These are phyloP conservation scores for Erythrophleum fordii DNA, from an alignment of 306 rosid species.

Conservation along the genomic window DNA sequence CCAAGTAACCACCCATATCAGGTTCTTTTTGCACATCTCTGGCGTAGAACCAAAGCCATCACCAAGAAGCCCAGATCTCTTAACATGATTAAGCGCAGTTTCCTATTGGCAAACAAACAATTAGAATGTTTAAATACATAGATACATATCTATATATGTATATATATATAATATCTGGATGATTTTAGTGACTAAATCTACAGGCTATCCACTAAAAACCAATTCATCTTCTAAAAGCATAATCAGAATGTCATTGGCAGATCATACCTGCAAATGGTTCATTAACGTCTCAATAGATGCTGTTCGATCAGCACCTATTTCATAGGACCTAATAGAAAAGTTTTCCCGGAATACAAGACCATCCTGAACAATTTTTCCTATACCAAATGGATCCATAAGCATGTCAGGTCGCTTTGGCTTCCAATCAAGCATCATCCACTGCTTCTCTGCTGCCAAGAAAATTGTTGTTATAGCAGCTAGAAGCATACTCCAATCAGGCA, in stretches of 20 bases:
- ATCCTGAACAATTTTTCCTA: constrained; percentile 95
- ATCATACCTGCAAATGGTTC: constrained; percentile 95
- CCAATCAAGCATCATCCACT: constrained; percentile 99
- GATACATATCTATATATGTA: too few species aligned
- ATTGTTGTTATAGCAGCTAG: constrained; percentile 99
- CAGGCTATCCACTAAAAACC: constrained; percentile 6
- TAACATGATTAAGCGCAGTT: constrained; percentile 98
- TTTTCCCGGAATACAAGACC: constrained; percentile 91
- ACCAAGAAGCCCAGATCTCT: constrained; percentile 87
- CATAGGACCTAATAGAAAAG: constrained; percentile 96
- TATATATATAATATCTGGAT: too few species aligned
- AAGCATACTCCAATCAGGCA: constrained; percentile 99
- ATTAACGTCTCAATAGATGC: constrained; percentile 95
- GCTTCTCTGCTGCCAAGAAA: constrained; percentile 98
- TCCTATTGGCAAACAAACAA: constrained; percentile 63
- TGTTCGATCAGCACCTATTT: constrained; percentile 99
- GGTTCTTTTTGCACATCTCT: constrained; percentile 90
- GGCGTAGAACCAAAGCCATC: constrained; percentile 99
- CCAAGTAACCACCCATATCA: constrained; percentile 97
- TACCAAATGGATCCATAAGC: constrained; percentile 90
- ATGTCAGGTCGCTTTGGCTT: constrained; percentile 93
- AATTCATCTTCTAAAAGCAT: constrained; percentile 8
- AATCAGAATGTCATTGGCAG: neutral
- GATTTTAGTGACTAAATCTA: too few species aligned
- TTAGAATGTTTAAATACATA: constrained; percentile 22